These are phyloP conservation scores for rapeseed (Brassica napus) DNA, from an alignment of 345 rosid genomes.

Conservation along the genomic window DNA sequence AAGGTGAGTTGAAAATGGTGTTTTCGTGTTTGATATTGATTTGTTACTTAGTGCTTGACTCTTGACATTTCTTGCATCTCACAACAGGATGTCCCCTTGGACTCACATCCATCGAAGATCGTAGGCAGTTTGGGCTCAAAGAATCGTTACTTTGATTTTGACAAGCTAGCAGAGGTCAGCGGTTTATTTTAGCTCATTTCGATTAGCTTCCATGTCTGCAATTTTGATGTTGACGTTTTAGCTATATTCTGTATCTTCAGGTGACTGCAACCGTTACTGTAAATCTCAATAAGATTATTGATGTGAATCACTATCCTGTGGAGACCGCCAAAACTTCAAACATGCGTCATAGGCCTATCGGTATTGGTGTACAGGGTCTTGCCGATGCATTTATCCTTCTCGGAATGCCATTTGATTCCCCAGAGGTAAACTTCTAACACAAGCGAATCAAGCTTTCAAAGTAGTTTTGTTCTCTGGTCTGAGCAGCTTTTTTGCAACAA, in stretches of 20 bases:
- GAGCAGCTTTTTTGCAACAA: conserved; percentile 4
- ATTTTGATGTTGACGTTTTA: background rate
- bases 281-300: conserved; percentile 86
- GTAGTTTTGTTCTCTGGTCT: conserved; percentile 21
- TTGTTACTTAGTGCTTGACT: background rate
- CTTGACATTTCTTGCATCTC: background rate
- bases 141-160: conserved; percentile 84
- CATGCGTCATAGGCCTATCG: conserved; percentile 82
- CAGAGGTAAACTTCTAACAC: conserved; percentile 51
- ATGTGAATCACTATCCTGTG: conserved; percentile 90
- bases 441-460: background rate
- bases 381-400: conserved; percentile 90
- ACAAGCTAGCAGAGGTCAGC: conserved; percentile 80
- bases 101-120: conserved; percentile 76
- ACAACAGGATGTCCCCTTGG: conserved; percentile 63
- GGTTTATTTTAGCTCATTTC: background rate
- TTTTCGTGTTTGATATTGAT: background rate
- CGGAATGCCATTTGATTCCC: conserved; percentile 90
- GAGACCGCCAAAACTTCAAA: conserved; percentile 86
- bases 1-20: conserved; percentile 46
- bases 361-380: conserved; percentile 96
- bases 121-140: conserved; percentile 79
- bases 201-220: background rate
- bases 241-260: conserved; percentile 35
- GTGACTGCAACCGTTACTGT: conserved; percentile 63